A percentile compares a stretch with the other conserved stretches of the same genome.
These are phyloP conservation scores for Leccinellum albellum DNA, from an alignment of 768 basidiomycete species.

Conservation along the genomic window DNA sequence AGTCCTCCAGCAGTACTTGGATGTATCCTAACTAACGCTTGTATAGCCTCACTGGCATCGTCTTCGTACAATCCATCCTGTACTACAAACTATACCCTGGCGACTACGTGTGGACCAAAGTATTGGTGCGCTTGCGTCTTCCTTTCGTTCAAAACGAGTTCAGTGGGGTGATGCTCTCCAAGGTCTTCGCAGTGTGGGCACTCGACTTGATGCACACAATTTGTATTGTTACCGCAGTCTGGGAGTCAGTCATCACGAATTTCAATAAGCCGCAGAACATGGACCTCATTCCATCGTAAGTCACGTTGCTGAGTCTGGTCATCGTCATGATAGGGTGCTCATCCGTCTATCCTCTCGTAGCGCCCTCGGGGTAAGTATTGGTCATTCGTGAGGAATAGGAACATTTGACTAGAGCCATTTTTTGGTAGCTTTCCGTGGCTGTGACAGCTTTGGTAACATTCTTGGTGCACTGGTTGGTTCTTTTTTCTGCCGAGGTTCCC, in stretches of 20 bases:
- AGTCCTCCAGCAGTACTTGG: not conserved
- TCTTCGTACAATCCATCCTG: constrained; percentile 29
- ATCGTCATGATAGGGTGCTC: not conserved
- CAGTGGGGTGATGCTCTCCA: not conserved
- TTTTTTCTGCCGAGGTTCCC: not conserved
- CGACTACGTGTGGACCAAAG: constrained; percentile 25
- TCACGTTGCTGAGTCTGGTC: not conserved
- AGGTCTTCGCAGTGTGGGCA: constrained; percentile 29
- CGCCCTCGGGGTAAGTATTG: constrained; percentile 25
- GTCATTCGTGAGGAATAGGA: not conserved
- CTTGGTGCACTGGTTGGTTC: constrained; percentile 31
- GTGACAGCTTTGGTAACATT: constrained; percentile 30
- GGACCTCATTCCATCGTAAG: constrained; percentile 31
- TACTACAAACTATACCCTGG: constrained; percentile 32
- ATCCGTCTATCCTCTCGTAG: constrained; percentile 6
- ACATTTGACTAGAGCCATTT: not conserved
- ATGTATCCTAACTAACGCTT: constrained; percentile 7
- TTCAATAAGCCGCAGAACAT: constrained; percentile 23
- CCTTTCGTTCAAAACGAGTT: not conserved
- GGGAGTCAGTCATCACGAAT: constrained; percentile 27
- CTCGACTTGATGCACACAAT: constrained; percentile 29
- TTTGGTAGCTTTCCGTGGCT: constrained; percentile 29
- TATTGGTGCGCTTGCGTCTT: constrained; percentile 19
- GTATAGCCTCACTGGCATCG: constrained; percentile 28
- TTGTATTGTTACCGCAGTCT: constrained; percentile 24